Evolutionary conservation across 148 eudicot genomes (phyloP).

Genomic region (Silene uniflora): DNA sequence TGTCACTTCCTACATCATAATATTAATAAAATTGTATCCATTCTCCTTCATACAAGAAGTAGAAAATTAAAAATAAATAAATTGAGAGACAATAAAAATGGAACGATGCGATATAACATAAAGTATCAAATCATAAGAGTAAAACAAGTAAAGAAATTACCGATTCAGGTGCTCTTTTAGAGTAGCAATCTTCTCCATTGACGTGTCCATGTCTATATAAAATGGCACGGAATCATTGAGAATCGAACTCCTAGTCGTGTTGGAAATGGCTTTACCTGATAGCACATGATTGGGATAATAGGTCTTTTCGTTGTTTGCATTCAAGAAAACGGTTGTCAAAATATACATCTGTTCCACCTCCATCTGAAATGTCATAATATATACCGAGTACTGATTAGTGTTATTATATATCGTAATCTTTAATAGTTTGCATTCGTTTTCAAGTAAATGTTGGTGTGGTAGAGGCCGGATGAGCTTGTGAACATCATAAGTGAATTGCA

Average conservation of each 20-base stretch:
- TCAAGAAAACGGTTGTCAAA: conserved; percentile 8
- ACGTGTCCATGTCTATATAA: not conserved
- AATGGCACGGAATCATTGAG: not conserved
- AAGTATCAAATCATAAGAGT: too few relatives aligned
- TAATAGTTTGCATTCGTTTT: not conserved
- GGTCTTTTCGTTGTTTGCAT: conserved; percentile 11
- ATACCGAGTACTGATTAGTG: not conserved
- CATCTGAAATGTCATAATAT: not conserved
- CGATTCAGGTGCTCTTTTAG: not conserved
- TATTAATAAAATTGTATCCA: too few relatives aligned
- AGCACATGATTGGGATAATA: conserved; percentile 6
- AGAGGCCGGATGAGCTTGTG: too few relatives aligned
- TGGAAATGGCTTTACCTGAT: not conserved
- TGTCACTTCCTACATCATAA: too few relatives aligned
- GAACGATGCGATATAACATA: too few relatives aligned
- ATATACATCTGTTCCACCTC: conserved; percentile 12
- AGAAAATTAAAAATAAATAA: too few relatives aligned
- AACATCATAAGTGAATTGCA: too few relatives aligned
- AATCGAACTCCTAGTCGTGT: not conserved
- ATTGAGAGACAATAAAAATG: too few relatives aligned
- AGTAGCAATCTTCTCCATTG: not conserved
- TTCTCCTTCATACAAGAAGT: too few relatives aligned
- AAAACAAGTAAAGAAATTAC: not conserved
- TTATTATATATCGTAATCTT: too few relatives aligned
- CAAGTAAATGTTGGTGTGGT: too few relatives aligned